Evolutionary conservation across 495 filamentous ascomycete species (phyloP), one percentile per base, ranked within the genome.

Genomic region (Aspergillus campestris): DNA sequence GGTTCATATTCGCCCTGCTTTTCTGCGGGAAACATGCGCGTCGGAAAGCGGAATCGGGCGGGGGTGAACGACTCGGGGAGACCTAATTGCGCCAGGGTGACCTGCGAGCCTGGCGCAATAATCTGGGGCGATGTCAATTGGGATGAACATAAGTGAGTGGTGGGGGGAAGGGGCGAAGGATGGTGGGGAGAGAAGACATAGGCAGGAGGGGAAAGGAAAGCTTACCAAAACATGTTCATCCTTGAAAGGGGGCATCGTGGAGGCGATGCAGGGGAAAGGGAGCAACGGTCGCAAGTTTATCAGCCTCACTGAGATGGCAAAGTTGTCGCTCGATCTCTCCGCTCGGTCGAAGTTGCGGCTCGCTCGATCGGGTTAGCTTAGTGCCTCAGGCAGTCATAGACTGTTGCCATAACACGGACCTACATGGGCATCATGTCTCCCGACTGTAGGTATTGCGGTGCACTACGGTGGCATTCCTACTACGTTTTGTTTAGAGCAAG

Each of bases 21-120:
- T 38, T 87, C 80, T 24, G 82, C 86, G 4, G 80, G 80, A 61
- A 97, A 98, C 89, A 98, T 94, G 70, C 92, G 84, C 55, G 90
- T 94, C 12, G 83, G 79, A 52, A 96, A 77, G 51, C 87, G 83
- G 59, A 84, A 71, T 38, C 79, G 75, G 15, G 92, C 86, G 6
- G 89, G 91, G 8, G 87, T 91, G 58, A 95, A 89, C 3, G 83
- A 85, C 68, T 98, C 92, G 44, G 84, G 83, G 33, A 94, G 82
- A 38, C 92, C 92, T 13, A 95, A 76, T 72, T 96, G 92, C 51
- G 91, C 94, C 61, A 95, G 79, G 49, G 89, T 96, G 45, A 84
- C 89, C 64, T 88, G 83, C 58, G 89, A 95, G 56, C 92, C 92
- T 34, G 94, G 92, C 64, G 86, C 87, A 71, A 98, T 91, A 65